phyloP scores from a whole-genome alignment of 768 basidiomycete species.

The Tulasnella sp. region DNA sequence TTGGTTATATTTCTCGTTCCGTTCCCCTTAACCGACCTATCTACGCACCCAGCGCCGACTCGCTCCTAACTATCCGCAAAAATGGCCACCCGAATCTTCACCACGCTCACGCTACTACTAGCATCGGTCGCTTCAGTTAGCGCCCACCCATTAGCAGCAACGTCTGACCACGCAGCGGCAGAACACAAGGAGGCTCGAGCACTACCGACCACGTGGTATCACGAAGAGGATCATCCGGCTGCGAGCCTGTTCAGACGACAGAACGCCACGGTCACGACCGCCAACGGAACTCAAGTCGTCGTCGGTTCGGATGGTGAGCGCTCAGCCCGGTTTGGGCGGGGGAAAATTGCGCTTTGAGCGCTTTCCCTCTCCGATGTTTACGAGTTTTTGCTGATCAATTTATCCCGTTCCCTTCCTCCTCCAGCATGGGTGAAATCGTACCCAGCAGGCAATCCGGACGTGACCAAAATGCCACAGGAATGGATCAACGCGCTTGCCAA shows the following conservation, averaged over 20 bases:
- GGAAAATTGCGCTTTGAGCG: neutral
- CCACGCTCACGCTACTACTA: neutral
- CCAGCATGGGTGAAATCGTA: neutral
- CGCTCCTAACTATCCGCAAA: neutral
- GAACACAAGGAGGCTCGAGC: neutral
- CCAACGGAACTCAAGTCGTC: neutral
- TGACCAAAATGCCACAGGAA: conserved; percentile 6
- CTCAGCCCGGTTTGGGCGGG: neutral
- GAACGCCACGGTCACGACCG: neutral
- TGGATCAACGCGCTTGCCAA: conserved; percentile 4
- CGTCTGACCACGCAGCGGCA: too few species aligned
- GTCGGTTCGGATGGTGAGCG: neutral
- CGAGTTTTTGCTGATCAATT: neutral
- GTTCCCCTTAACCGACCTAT: neutral
- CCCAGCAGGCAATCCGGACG: neutral
- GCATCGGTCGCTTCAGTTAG: neutral
- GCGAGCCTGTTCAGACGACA: conserved; percentile 1
- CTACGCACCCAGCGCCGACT: neutral
- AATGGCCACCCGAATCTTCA: neutral
- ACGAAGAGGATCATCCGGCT: conserved; percentile 1
- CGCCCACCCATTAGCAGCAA: neutral
- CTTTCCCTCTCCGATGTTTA: neutral
- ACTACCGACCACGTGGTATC: conserved; percentile 7
- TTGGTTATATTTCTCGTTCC: neutral
- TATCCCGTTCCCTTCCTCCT: neutral